Base-by-base conservation (phyloP, 345 rosid genomes). In the Pelargonium nanum region DNA sequence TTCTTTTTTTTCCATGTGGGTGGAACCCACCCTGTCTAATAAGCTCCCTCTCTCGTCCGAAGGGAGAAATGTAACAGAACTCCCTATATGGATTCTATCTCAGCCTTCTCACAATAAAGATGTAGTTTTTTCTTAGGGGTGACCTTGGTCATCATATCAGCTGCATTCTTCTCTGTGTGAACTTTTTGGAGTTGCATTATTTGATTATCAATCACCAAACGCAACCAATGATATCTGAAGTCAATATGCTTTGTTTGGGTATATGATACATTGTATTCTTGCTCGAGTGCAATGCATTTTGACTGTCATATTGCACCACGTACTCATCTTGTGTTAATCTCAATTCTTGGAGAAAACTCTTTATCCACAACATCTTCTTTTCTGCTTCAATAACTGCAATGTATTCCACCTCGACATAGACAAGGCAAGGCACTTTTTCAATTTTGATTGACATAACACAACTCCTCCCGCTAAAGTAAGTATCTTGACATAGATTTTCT, bases 251-350 rank as follows among this genome's bases (percentile, higher is more conserved):
- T 64, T 13, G 32, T 30, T 5, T 50, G 0, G 1, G 63, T 26
- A n/a, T n/a, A 25, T 58, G 69, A 21, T 16, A 65, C 4, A 45
- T 44, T 1, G 68, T 10, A 44, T 57, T 65, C 56, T 65, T 65
- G 4, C 26, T 24, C 10, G 57, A 17, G 1, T 65, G 24, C 2
- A 65, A 16, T 8, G 20, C 55, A 45, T 26, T 65, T 23, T 65
- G 48, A 5, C 45, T 56, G 17, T 65, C 44, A 48, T 21, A 65
- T 23, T 40, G 12, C 6, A 65, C 0, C 24, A 56, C 45, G 25
- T 56, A 65, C 1, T 19, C 19, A 5, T 65, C 62, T 57, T 65
- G 62, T 19, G 25, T 40, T 0, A 58, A 4, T 16, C 40, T 57
- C 6, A 57, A 23, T 30, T 65, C 62, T 21, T 65, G 15, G 12